Evolutionary conservation across 306 rosid species (phyloP).

Genomic region (Inga oerstediana): DNA sequence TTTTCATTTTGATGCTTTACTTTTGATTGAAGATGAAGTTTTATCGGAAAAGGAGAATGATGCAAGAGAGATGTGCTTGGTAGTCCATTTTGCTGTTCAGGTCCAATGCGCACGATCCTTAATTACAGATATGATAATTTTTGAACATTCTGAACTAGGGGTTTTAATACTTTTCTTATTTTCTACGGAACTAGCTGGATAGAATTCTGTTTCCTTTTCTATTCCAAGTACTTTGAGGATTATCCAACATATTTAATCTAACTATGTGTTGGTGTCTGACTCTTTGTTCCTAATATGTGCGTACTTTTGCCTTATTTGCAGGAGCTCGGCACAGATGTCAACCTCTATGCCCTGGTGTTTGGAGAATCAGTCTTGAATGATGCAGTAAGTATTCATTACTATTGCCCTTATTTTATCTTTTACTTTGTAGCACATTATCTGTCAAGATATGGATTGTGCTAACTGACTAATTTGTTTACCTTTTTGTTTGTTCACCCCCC

Average conservation of each 20-base stretch:
- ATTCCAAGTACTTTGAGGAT: background rate
- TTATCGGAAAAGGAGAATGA: background rate
- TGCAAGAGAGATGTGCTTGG: background rate
- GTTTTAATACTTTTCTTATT: conserved; percentile 2
- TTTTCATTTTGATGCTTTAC: background rate
- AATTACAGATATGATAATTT: background rate
- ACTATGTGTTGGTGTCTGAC: conserved; percentile 13
- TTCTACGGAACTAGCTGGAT: background rate
- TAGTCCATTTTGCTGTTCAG: background rate
- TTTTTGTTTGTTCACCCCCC: conserved; percentile 14
- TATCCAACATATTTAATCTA: conserved; percentile 8
- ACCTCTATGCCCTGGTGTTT: conserved; percentile 95
- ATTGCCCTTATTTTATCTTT: conserved; percentile 13
- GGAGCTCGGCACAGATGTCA: conserved; percentile 95
- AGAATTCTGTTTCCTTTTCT: conserved; percentile 3
- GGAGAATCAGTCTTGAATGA: conserved; percentile 99
- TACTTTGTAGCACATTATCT: conserved; percentile 27
- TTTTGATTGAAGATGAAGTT: background rate
- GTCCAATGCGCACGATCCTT: background rate
- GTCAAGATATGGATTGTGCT: conserved; percentile 35
- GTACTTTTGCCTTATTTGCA: conserved; percentile 40
- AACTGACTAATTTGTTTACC: conserved; percentile 24
- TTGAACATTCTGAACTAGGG: background rate
- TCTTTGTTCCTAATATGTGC: conserved; percentile 16
- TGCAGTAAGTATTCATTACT: conserved; percentile 65